Evolutionary conservation across 768 basidiomycete species (phyloP), one percentile per base, ranked within the genome.

Genomic region (Pisolithus microcarpus): DNA sequence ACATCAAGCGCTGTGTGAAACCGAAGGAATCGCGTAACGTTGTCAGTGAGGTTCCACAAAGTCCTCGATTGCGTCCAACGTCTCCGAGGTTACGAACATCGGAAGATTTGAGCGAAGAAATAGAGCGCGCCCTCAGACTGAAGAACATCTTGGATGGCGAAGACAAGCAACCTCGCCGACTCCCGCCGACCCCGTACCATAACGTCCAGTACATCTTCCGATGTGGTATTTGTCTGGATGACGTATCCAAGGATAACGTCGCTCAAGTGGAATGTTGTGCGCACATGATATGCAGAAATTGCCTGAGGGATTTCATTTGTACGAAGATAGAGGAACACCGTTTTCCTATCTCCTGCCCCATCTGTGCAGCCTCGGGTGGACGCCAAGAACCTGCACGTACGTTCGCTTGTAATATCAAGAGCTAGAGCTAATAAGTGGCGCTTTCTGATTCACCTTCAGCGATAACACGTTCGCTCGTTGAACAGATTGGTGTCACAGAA

Each of bases 311-410:
- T 4, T 74, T 78, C 47, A 65, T 77, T 10, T 58, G 57, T 24
- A 66, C 74, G 7, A 76, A 75, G 62, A 68, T 85, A 21, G 66
- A 70, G 15, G 78, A 80, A 38, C 73, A 72, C 48, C 73, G 72
- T 13, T 84, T 75, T 43, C 84, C 84, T 4, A 76, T 86, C 26
- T 59, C 75, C 11, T 86, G 84, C 61, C 85, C 84, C 1, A 57
- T 74, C 30, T 87, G 85, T 53, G 62, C 68, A 16, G 61, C 69
- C 15, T 58, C 64, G 28, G 59, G 54, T 9, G 55, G 61, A 13
- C 51, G 56, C 7, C 11, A 31, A 24, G 43, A 44, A 15, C 67
- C 67, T 18, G 63, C 65, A 40, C 65, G 73, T 72, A 62, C 56
- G 70, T 53, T 38, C 26, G 44, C 42, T 0, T 38, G 9, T 18